phyloP scores from a whole-genome alignment of 345 rosid genomes.

The Brassica carinata region DNA sequence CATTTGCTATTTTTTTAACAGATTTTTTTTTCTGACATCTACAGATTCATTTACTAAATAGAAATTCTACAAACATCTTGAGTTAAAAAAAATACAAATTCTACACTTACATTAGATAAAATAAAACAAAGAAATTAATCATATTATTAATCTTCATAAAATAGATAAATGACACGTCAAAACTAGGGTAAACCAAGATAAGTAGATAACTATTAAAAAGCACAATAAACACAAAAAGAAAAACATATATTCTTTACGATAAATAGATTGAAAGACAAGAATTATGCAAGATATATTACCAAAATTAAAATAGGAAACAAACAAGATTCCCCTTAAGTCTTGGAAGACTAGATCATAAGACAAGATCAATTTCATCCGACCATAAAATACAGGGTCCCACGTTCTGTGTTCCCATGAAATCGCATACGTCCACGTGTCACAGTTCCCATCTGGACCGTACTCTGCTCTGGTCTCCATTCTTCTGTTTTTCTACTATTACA shows the following conservation, averaged over 20 bases:
- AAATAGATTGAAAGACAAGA: not conserved
- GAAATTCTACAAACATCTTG: too few relatives aligned
- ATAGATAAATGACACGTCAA: not conserved
- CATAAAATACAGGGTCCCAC: constrained; percentile 17
- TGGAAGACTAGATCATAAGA: not conserved
- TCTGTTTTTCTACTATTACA: not conserved
- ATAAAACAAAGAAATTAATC: not conserved
- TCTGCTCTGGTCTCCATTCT: not conserved
- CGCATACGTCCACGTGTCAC: constrained; percentile 29
- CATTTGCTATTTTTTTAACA: not conserved
- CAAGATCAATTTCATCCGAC: constrained; percentile 22
- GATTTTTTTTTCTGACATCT: too few relatives aligned
- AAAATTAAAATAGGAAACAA: constrained; percentile 8
- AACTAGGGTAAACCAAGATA: not conserved
- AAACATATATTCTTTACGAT: not conserved
- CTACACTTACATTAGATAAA: not conserved
- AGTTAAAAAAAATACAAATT: not conserved
- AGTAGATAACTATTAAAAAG: not conserved
- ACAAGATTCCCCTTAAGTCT: constrained; percentile 11
- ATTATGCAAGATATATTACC: not conserved
- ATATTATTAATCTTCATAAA: not conserved
- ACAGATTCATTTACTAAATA: not conserved
- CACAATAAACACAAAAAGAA: not conserved
- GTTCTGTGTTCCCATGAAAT: not conserved
- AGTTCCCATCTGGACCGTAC: constrained; percentile 11